Percentiles rank a stretch among this genome's conserved stretches.
Conservation (phyloP, 371 early-diverging fungal genomes). For the Mortierella sp. region DNA sequence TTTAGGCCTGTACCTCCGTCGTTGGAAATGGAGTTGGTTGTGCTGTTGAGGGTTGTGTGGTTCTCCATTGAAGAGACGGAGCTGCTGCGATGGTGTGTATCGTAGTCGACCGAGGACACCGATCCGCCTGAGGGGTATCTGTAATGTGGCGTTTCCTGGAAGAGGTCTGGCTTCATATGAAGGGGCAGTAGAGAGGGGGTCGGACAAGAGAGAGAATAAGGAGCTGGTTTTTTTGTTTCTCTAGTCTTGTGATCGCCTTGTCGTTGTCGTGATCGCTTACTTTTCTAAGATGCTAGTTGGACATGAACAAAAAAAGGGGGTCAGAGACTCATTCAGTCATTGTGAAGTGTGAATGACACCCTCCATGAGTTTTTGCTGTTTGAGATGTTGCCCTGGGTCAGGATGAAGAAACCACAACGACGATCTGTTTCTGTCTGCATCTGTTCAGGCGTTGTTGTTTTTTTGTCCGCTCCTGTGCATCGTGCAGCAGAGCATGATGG, state of each 20-base stretch:
- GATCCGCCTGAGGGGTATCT: conserved; percentile 13
- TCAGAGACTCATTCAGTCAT: neutral
- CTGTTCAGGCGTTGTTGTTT: neutral
- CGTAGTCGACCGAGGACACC: conserved; percentile 7
- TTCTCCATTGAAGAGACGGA: conserved; percentile 21
- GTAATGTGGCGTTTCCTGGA: conserved; percentile 7
- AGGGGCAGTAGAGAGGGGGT: neutral
- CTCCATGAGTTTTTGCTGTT: neutral
- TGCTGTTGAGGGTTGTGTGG: conserved; percentile 16
- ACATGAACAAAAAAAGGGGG: neutral
- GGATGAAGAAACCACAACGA: neutral
- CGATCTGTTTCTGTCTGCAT: conserved; percentile 9
- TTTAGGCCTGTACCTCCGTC: neutral
- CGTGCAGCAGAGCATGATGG: neutral
- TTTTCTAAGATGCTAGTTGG: neutral
- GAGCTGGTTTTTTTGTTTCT: neutral
- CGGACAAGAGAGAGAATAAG: neutral
- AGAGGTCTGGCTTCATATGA: conserved; percentile 1
- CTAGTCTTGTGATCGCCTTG: conserved; percentile 5
- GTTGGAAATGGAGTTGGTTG: neutral
- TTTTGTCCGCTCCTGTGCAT: neutral
- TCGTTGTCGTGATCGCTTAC: neutral
- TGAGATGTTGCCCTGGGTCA: neutral
- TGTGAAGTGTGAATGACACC: neutral
- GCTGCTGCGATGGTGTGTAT: neutral